Conservation (phyloP, 164 flowering plant species). For the Vitis cinerea region DNA sequence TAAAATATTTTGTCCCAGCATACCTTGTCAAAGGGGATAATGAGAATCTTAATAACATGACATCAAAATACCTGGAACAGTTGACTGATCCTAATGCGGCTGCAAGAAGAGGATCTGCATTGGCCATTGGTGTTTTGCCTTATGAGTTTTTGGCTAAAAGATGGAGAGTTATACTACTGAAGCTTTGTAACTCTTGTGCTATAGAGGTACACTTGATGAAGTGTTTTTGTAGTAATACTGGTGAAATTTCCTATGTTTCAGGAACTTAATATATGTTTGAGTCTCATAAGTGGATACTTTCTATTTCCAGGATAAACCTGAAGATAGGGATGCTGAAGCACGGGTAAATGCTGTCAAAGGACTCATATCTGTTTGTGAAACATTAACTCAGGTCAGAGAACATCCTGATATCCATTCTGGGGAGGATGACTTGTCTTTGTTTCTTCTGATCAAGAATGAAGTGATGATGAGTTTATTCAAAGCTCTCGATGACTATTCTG, state of each 20-base stretch:
- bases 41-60: conserved; percentile 35
- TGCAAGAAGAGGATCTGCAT: conserved; percentile 87
- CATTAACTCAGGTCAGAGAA: conserved; percentile 41
- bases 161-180: conserved; percentile 69
- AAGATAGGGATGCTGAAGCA: conserved; percentile 94
- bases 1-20: conserved; percentile 60
- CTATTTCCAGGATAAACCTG: conserved; percentile 67
- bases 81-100: conserved; percentile 83
- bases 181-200: conserved; percentile 69
- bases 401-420: conserved; percentile 19
- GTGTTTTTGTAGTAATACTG: not conserved
- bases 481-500: conserved; percentile 94
- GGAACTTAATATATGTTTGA: not conserved
- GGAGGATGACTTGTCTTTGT: conserved; percentile 49
- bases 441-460: conserved; percentile 58
- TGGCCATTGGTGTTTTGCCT: conserved; percentile 84
- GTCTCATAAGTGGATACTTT: conserved; percentile 4
- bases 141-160: conserved; percentile 48
- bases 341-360: conserved; percentile 93
- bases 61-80: conserved; percentile 58
- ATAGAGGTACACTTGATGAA: conserved; percentile 61
- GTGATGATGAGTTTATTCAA: conserved; percentile 70
- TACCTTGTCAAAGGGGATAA: conserved; percentile 36
- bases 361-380: conserved; percentile 83
- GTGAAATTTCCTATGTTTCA: not conserved